These are phyloP conservation scores for Leucocoprinus sp. DNA, from an alignment of 768 basidiomycete genomes.

Conservation along the genomic window DNA sequence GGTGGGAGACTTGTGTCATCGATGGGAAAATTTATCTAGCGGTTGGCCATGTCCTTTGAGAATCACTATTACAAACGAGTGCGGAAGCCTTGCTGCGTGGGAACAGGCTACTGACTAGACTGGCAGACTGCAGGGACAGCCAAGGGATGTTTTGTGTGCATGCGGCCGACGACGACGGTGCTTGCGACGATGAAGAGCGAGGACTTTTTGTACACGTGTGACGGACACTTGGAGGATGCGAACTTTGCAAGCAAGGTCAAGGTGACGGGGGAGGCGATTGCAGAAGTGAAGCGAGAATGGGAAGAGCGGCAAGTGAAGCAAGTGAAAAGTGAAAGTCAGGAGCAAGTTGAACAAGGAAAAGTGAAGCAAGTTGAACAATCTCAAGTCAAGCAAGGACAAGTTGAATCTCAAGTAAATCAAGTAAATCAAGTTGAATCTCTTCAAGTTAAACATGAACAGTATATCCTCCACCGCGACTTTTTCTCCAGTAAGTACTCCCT, in stretches of 20 bases:
- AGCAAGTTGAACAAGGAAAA: slow-evolving; percentile 31
- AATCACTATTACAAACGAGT: slow-evolving; percentile 91
- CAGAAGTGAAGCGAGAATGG: slow-evolving; percentile 73
- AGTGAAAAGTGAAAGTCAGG: slow-evolving; percentile 44
- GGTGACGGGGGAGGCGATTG: slow-evolving; percentile 64
- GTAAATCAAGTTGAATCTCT: slow-evolving; percentile 20
- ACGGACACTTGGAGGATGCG: slow-evolving; percentile 68
- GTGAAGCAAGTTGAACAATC: slow-evolving; percentile 30
- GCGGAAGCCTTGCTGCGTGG: slow-evolving; percentile 21
- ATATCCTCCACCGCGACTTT: slow-evolving; percentile 73
- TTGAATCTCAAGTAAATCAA: slow-evolving; percentile 23
- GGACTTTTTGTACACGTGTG: slow-evolving; percentile 85
- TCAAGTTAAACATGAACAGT: slow-evolving; percentile 59
- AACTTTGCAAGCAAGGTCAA: slow-evolving; percentile 59
- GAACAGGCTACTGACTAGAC: slow-evolving; percentile 11
- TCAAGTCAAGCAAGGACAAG: slow-evolving; percentile 24
- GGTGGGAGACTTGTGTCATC: slow-evolving; percentile 16
- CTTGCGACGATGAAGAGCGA: slow-evolving; percentile 75
- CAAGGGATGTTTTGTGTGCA: slow-evolving; percentile 73
- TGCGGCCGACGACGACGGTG: slow-evolving; percentile 73
- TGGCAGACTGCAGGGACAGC: slow-evolving; percentile 70
- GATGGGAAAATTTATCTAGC: no score
- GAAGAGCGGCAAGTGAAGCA: slow-evolving; percentile 58
- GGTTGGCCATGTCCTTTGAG: slow-evolving; percentile 74
- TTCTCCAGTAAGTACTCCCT: slow-evolving; percentile 42